Evolutionary conservation across 257 asterid genomes (phyloP), one percentile per base, ranked within the genome.

Genomic region (Thymus quinquecostatus): DNA sequence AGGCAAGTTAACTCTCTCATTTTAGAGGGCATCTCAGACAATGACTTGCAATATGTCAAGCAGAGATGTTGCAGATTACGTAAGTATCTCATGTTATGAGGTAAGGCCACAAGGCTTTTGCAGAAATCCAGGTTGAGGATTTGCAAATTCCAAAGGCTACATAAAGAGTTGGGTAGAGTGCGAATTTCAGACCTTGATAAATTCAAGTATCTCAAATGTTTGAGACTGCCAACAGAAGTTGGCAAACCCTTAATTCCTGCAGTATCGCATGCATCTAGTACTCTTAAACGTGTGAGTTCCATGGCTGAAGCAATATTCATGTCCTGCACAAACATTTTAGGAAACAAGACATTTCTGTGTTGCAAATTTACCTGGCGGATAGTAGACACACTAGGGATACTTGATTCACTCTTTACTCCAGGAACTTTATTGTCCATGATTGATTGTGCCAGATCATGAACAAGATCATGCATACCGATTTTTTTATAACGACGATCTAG

Each of bases 371-470:
- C 60, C 60, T 55, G 8, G 5, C 60, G 60, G 36, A 27, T 55
- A 27, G 5, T 28, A 8, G 34, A 55, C 29, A 28, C 45, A 47
- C 0, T 43, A 43, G 11, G 10, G 44, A 10, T 13, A n/a, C 9
- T 65, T 11, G 44, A 11, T 7, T 12, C 7, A 1, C 27, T 33
- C 13, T 32, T 11, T 11, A 48, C 1, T 53, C 32, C 59, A 0
- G 59, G 59, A 72, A 68, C 50, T 47, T 56, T 66, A 5, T 53
- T 71, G 49, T 68, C 70, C 79, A 66, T 60, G 48, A 80, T 30
- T 45, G 82, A 77, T n/a, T 60, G 69, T 33, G 85, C 85, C 8
- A 81, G 78, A 78, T 81, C 85, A 30, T 77, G 84, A 32, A 80
- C 73, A 10, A 77, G 82, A 57, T 74, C 85, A 3, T 81, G 85